Evolutionary conservation across 495 filamentous ascomycete genomes (phyloP), one percentile per base, ranked within the genome.

Genomic region (Neurospora sp.): DNA sequence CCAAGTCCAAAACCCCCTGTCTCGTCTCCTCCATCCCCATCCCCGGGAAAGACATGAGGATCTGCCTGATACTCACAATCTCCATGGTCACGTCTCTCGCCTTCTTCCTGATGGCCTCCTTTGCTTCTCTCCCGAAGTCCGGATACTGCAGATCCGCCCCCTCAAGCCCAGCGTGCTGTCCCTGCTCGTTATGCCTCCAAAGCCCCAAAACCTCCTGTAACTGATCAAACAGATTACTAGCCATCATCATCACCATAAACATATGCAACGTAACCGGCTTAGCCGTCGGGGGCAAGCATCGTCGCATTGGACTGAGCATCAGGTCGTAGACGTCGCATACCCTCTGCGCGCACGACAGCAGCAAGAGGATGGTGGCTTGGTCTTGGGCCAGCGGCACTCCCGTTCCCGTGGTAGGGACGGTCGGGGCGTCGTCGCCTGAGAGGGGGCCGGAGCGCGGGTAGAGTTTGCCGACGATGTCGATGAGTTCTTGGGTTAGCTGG

Each of bases 211-310:
- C 39, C 18, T 73, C 69, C 31, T 73, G 69, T 10, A 73, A 22
- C 69, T 73, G 72, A 22, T 73, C 72, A 42, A 73, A 73, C 69
- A 73, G 39, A 37, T 73, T 70, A 12, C 69, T 42, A 1, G 72
- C 72, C 72, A 73, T 73, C n/a, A 71, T 18, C 31, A 73, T 44
- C 18, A 73, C 45, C 22, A 71, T 73, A 14, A 71, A 31, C 69
- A 73, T 73, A 22, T 73, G 72, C 72, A 73, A 44, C 2, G 69
- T 22, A 8, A 68, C 39, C 3, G 69, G 39, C 38, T 47, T 59
- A 1, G 47, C 69, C 16, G 27, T 44, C 3, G 72, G 69, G 3
- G 72, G 47, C n/a, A 69, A 16, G 69, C 72, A 73, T 10, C 9
- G 9, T 10, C 47, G 45, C 72, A 73, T 73, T 39, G 71, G 69